phyloP scores from a whole-genome alignment of 345 rosid species.

The Sonneratia caseolaris region DNA sequence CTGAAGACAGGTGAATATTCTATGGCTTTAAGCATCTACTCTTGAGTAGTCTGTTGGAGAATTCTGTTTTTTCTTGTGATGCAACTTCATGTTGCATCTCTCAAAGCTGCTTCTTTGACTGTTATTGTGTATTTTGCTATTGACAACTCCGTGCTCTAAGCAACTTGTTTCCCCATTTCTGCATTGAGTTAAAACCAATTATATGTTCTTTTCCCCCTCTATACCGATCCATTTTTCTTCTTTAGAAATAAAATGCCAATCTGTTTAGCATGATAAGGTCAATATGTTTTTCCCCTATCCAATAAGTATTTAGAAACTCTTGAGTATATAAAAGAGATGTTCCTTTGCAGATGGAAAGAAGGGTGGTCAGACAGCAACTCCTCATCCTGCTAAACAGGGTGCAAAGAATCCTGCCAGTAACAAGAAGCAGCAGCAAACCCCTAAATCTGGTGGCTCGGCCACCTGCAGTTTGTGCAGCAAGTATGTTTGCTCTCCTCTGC shows the following conservation, averaged over 20 bases:
- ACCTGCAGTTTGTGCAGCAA: constrained; percentile 62
- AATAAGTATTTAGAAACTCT: background rate
- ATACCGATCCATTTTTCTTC: background rate
- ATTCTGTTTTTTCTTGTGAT: background rate
- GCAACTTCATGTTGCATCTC: background rate
- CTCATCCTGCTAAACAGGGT: constrained; percentile 61
- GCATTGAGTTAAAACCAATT: too few species aligned
- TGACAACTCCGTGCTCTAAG: too few species aligned
- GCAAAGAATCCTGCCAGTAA: constrained; percentile 33
- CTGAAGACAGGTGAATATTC: constrained; percentile 50
- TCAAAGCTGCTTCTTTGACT: background rate
- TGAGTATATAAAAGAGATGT: constrained; percentile 1
- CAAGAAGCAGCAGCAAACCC: constrained; percentile 35
- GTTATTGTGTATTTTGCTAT: background rate
- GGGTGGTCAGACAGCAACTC: constrained; percentile 51
- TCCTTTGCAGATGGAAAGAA: constrained; percentile 46
- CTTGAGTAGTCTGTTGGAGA: background rate
- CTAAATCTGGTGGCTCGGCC: constrained; percentile 31
- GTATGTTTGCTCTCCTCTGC: constrained; percentile 8
- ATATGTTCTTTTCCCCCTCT: background rate
- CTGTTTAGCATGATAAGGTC: too few species aligned
- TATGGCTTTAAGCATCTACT: background rate
- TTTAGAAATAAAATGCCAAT: too few species aligned
- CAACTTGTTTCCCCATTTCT: too few species aligned
- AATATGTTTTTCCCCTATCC: too few species aligned